These are phyloP conservation scores for Oidiodendron maius DNA, from an alignment of 495 filamentous ascomycete genomes.

Conservation along the genomic window DNA sequence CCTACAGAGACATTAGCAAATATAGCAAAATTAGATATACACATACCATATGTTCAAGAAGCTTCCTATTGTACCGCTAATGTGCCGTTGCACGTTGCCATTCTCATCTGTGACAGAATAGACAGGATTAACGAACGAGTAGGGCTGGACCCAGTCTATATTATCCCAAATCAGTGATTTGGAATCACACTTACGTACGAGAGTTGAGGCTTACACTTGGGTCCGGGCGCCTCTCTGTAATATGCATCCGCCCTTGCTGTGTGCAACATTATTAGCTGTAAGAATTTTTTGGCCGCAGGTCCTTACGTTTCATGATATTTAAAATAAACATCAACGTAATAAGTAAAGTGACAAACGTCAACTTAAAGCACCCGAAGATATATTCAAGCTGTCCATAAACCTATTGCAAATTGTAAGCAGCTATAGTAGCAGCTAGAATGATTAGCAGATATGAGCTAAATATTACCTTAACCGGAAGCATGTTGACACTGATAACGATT, in stretches of 20 bases:
- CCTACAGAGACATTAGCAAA: conserved; percentile 16
- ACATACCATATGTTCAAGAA: conserved; percentile 29
- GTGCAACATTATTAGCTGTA: not conserved
- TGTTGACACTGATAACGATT: conserved; percentile 33
- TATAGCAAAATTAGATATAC: too few relatives aligned
- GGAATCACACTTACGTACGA: too few relatives aligned
- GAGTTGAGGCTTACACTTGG: conserved; percentile 31
- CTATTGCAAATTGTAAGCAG: conserved; percentile 14
- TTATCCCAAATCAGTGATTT: too few relatives aligned
- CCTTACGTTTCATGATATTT: conserved; percentile 27
- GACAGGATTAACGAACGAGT: conserved; percentile 29
- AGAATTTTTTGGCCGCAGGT: not conserved
- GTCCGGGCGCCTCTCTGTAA: conserved; percentile 24
- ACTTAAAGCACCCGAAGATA: conserved; percentile 38
- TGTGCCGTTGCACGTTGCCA: conserved; percentile 15
- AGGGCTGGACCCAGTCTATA: conserved; percentile 32
- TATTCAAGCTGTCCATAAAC: conserved; percentile 44
- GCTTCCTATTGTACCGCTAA: conserved; percentile 20
- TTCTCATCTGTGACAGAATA: conserved; percentile 25
- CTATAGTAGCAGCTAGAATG: too few relatives aligned
- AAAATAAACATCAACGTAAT: conserved; percentile 36
- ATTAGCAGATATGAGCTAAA: too few relatives aligned
- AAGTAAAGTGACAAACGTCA: conserved; percentile 38
- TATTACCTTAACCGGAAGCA: conserved; percentile 38
- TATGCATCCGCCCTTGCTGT: conserved; percentile 28